A percentile compares a stretch with the other conserved stretches of the same genome.
Evolutionary conservation across 768 basidiomycete species (phyloP).

Genomic region (Suillus placidus): DNA sequence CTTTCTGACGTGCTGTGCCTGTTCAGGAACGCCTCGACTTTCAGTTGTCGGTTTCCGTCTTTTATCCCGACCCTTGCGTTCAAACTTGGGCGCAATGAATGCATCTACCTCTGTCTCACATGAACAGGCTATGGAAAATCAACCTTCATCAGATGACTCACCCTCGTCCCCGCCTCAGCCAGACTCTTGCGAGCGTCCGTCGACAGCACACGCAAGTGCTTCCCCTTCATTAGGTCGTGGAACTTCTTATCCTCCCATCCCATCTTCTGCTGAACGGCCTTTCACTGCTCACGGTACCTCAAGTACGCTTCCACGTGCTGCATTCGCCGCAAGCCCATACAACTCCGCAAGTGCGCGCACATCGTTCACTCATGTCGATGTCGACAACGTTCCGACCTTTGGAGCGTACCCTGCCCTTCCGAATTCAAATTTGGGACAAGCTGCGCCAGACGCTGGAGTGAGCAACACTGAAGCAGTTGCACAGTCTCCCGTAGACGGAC

Average conservation of each 20-base stretch:
- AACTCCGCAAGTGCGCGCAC: slow-evolving; percentile 51
- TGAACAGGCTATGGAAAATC: slow-evolving; percentile 6
- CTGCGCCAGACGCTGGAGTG: slow-evolving; percentile 5
- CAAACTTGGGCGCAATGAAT: neutral
- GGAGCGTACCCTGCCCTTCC: slow-evolving; percentile 26
- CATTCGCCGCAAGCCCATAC: slow-evolving; percentile 22
- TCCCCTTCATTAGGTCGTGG: slow-evolving; percentile 16
- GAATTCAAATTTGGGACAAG: neutral
- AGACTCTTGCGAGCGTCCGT: slow-evolving; percentile 31
- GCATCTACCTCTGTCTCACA: neutral
- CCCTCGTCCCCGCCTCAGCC: slow-evolving; percentile 26
- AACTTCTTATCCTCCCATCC: slow-evolving; percentile 7
- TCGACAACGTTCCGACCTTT: slow-evolving; percentile 28
- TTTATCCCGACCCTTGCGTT: neutral
- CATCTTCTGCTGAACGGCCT: slow-evolving; percentile 23
- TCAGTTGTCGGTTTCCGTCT: neutral
- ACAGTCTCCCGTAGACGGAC: slow-evolving; percentile 2
- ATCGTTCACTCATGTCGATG: slow-evolving; percentile 55
- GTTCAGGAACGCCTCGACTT: neutral
- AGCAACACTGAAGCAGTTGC: slow-evolving; percentile 16
- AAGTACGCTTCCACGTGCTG: neutral
- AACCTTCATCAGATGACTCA: slow-evolving; percentile 12
- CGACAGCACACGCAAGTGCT: slow-evolving; percentile 31
- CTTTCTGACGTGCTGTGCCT: neutral
- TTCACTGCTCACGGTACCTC: slow-evolving; percentile 20